A percentile compares a stretch with the other conserved stretches of the same genome.
Conservation (phyloP, 148 eudicot species). For the Pharnaceum exiguum region DNA sequence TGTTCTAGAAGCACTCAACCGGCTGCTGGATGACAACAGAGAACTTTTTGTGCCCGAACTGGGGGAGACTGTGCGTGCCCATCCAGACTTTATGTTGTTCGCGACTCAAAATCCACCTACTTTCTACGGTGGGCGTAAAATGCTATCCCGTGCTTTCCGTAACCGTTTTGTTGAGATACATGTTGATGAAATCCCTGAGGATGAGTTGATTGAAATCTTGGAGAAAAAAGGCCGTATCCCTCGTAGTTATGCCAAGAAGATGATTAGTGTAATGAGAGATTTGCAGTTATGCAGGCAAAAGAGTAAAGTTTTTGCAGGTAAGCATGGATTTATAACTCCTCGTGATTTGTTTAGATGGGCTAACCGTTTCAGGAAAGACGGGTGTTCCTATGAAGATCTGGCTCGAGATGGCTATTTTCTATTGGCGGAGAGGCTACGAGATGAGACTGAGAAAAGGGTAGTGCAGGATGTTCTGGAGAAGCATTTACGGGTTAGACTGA, state of each 20-base stretch:
- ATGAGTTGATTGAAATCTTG: slow-evolving; percentile 67
- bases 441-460: slow-evolving; percentile 63
- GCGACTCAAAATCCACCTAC: slow-evolving; percentile 98
- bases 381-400: slow-evolving; percentile 63
- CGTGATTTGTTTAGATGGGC: slow-evolving; percentile 98
- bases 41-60: slow-evolving; percentile 93
- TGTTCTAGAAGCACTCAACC: slow-evolving; percentile 93
- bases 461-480: slow-evolving; percentile 79
- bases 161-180: slow-evolving; percentile 99
- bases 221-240: slow-evolving; percentile 68
- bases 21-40: slow-evolving; percentile 89
- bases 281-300: slow-evolving; percentile 86
- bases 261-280: slow-evolving; percentile 93
- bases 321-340: slow-evolving; percentile 96
- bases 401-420: slow-evolving; percentile 86
- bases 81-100: slow-evolving; percentile 90
- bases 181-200: slow-evolving; percentile 90
- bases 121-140: slow-evolving; percentile 94
- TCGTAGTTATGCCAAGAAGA: slow-evolving; percentile 68
- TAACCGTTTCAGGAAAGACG: slow-evolving; percentile 60
- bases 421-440: slow-evolving; percentile 88
- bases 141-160: slow-evolving; percentile 97
- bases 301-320: slow-evolving; percentile 94
- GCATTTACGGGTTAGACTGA: slow-evolving; percentile 46
- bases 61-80: slow-evolving; percentile 75